Evolutionary conservation across 1,284 basidiomycete species (phyloP).

Genomic region (Moesziomyces sp.): DNA sequence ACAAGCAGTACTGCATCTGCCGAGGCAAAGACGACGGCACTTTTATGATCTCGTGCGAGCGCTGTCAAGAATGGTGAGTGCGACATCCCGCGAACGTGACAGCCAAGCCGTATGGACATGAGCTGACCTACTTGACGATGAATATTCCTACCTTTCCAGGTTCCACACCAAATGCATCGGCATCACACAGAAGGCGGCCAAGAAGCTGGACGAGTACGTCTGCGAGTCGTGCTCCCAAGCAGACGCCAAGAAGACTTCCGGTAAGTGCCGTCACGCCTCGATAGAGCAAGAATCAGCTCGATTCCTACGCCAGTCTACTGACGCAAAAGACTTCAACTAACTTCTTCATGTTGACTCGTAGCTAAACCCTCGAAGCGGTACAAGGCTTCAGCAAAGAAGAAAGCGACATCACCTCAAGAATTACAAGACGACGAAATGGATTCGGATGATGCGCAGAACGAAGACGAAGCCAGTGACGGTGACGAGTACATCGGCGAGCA

Average conservation of each 20-base stretch:
- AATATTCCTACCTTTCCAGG: constrained; percentile 25
- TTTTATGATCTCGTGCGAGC: constrained; percentile 64
- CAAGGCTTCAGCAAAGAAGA: constrained; percentile 16
- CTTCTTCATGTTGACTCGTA: background rate
- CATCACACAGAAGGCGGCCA: constrained; percentile 56
- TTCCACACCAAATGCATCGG: constrained; percentile 63
- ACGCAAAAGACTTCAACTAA: too few relatives aligned
- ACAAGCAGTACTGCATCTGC: constrained; percentile 61
- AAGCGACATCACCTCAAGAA: constrained; percentile 6
- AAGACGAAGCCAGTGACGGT: constrained; percentile 15
- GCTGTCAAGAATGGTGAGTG: constrained; percentile 64
- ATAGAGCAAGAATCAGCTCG: too few relatives aligned
- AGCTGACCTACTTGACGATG: constrained; percentile 7
- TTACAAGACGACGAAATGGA: background rate
- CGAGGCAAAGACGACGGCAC: constrained; percentile 61
- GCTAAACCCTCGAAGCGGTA: constrained; percentile 22
- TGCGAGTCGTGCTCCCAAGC: constrained; percentile 49
- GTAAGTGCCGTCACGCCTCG: constrained; percentile 35
- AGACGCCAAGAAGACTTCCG: constrained; percentile 8
- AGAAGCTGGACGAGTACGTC: constrained; percentile 57
- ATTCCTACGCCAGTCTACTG: background rate
- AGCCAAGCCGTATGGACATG: background rate
- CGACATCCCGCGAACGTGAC: background rate
- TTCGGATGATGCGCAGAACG: constrained; percentile 8
- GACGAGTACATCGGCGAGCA: constrained; percentile 25